Conservation (phyloP, 768 basidiomycete species). For the Paxillus involutus region DNA sequence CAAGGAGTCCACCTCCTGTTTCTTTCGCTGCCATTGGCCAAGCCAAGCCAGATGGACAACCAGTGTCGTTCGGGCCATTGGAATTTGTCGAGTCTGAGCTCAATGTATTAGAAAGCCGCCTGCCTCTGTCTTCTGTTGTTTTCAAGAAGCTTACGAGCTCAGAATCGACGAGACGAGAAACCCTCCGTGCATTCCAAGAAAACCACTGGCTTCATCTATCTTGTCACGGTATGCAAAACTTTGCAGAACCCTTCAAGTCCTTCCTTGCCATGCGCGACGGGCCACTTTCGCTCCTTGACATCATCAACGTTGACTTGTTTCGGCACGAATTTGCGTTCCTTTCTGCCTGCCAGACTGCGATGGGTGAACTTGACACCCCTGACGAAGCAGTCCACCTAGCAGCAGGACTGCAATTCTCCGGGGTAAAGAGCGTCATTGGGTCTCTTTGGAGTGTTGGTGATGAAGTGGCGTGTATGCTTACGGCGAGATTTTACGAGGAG, state of each 20-base stretch:
- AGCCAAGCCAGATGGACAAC: not conserved
- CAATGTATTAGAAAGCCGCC: not conserved
- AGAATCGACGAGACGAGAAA: not conserved
- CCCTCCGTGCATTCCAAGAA: too few species aligned
- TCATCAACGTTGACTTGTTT: not conserved
- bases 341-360: slow-evolving; percentile 26
- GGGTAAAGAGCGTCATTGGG: slow-evolving; percentile 19
- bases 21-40: slow-evolving; percentile 1
- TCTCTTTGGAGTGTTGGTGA: slow-evolving; percentile 19
- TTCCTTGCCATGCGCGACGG: slow-evolving; percentile 1
- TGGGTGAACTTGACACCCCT: slow-evolving; percentile 8
- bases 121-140: not conserved
- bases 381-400: slow-evolving; percentile 24
- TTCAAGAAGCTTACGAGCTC: not conserved
- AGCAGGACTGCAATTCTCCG: slow-evolving; percentile 18
- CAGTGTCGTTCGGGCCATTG: too few species aligned
- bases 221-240: slow-evolving; percentile 13
- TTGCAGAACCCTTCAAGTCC: slow-evolving; percentile 9
- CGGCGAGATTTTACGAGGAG: not conserved
- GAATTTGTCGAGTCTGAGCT: too few species aligned
- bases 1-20: not conserved
- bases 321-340: slow-evolving; percentile 11
- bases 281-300: slow-evolving; percentile 3
- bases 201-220: not conserved
- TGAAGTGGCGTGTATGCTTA: not conserved